Evolutionary conservation across 2,329 filamentous ascomycete species (phyloP).

Genomic region (Mycogone perniciosa): DNA sequence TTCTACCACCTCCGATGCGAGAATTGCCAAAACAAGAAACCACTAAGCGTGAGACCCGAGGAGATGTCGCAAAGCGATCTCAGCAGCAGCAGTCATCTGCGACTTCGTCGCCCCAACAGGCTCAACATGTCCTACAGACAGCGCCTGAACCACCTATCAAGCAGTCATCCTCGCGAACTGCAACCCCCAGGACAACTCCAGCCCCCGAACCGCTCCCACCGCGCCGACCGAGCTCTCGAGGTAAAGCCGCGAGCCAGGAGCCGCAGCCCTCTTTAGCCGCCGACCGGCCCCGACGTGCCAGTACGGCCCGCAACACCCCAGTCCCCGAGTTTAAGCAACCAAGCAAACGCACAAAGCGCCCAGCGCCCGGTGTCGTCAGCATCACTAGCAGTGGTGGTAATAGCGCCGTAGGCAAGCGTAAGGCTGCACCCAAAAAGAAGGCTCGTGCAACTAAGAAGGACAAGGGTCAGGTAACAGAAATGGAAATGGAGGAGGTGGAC

Average conservation of each 20-base stretch:
- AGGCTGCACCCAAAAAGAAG: constrained; percentile 63
- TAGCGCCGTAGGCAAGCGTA: constrained; percentile 65
- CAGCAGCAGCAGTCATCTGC: constrained; percentile 26
- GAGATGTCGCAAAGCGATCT: constrained; percentile 36
- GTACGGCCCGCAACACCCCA: constrained; percentile 52
- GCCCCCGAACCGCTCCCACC: constrained; percentile 27
- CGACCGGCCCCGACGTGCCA: constrained; percentile 50
- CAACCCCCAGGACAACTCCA: constrained; percentile 29
- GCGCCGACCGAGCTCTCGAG: constrained; percentile 46
- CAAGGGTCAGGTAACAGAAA: constrained; percentile 36
- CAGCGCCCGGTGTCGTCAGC: constrained; percentile 66
- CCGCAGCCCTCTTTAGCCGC: constrained; percentile 42
- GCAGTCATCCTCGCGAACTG: constrained; percentile 28
- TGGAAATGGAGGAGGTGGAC: constrained; percentile 54
- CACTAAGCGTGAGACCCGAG: constrained; percentile 41
- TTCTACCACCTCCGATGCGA: constrained; percentile 23
- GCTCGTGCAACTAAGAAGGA: constrained; percentile 43
- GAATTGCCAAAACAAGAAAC: constrained; percentile 23
- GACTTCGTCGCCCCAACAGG: constrained; percentile 10
- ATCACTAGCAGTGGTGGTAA: constrained; percentile 54
- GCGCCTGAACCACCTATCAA: constrained; percentile 16
- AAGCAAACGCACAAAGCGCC: constrained; percentile 59
- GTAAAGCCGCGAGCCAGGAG: constrained; percentile 47
- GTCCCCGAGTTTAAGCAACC: constrained; percentile 41
- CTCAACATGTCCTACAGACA: constrained; percentile 21